Conservation (phyloP, 108 stramenopile species). For the Nannochloropsis oceanica region DNA sequence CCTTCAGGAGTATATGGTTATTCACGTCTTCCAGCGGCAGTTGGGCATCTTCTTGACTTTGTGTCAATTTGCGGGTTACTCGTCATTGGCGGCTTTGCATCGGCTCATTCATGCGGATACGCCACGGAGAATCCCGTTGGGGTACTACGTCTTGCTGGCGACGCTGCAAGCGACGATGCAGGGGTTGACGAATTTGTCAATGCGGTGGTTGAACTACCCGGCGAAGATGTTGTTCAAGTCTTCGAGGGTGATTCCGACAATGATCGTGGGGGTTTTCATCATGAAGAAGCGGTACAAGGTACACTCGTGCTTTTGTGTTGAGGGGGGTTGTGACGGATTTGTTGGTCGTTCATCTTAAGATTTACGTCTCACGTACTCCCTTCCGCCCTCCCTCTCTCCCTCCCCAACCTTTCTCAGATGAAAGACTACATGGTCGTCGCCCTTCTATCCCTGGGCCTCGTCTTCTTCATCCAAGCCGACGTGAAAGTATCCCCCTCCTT, state of each 20-base stretch:
- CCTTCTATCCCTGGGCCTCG: background rate
- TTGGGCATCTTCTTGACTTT: constrained; percentile 31
- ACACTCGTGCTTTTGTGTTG: background rate
- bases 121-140: constrained; percentile 22
- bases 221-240: constrained; percentile 43
- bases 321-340: background rate
- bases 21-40: constrained; percentile 22
- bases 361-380: background rate
- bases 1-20: constrained; percentile 38
- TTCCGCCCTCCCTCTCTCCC: background rate
- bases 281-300: constrained; percentile 5
- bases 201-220: constrained; percentile 42
- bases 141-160: constrained; percentile 24
- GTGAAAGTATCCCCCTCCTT: background rate
- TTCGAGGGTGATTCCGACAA: constrained; percentile 1
- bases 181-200: constrained; percentile 36
- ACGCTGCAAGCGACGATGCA: constrained; percentile 30
- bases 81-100: constrained; percentile 10
- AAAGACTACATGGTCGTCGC: constrained; percentile 1
- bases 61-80: constrained; percentile 26
- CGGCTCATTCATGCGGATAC: background rate
- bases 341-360: too few species aligned
- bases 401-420: background rate
- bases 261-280: constrained; percentile 1
- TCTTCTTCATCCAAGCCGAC: background rate